phyloP scores from a whole-genome alignment of 2,329 filamentous ascomycete species.

The Colletotrichum sp. region DNA sequence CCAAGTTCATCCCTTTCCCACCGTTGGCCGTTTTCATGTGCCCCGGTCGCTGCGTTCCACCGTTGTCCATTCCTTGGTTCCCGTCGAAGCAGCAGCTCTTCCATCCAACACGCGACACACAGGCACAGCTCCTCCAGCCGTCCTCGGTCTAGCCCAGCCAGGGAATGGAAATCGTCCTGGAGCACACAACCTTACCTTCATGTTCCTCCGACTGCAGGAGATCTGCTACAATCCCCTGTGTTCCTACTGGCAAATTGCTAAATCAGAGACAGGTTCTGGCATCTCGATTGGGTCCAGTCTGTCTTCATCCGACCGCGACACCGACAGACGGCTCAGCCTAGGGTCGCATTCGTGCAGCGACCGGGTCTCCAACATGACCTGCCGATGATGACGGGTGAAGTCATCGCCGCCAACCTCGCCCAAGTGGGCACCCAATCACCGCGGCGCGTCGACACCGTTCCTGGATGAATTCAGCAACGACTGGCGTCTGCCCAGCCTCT shows the following conservation, averaged over 20 bases:
- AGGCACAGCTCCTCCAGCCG: not conserved
- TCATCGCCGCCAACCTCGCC: slow-evolving; percentile 10
- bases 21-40: not conserved
- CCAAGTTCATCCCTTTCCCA: not conserved
- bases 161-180: not conserved
- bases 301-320: not conserved
- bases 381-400: slow-evolving; percentile 21
- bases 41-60: not conserved
- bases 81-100: not conserved
- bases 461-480: slow-evolving; percentile 17
- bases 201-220: not conserved
- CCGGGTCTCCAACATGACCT: not conserved
- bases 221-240: not conserved
- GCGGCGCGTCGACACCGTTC: not conserved
- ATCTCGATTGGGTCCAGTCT: slow-evolving; percentile 1
- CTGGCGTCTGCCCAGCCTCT: not conserved
- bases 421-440: slow-evolving; percentile 13
- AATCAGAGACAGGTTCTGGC: not conserved
- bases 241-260: not conserved
- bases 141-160: not conserved
- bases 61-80: not conserved
- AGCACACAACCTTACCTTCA: not conserved
- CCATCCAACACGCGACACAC: not conserved
- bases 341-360: not conserved
- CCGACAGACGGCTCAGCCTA: not conserved